Conservation (phyloP, 345 rosid genomes). For the Citrus inodora region DNA sequence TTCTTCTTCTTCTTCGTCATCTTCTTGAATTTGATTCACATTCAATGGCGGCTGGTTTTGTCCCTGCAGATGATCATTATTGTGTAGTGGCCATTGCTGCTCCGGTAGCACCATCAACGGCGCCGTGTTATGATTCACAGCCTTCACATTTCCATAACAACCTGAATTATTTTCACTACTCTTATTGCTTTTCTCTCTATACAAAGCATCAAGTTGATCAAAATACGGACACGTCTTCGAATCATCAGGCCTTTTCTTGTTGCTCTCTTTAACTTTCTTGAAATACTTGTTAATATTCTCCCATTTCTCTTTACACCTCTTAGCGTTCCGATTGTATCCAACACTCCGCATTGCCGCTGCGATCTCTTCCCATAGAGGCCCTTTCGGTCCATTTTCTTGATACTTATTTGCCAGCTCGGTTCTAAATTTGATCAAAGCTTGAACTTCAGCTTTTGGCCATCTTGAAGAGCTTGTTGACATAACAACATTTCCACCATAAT, state of each 20-base stretch:
- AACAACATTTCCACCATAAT: neutral
- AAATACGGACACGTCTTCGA: constrained; percentile 62
- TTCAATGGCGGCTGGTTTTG: constrained; percentile 7
- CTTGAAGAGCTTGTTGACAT: constrained; percentile 30
- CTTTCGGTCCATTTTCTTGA: constrained; percentile 51
- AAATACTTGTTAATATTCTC: constrained; percentile 67
- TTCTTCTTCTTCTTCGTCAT: constrained; percentile 15
- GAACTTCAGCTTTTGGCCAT: constrained; percentile 58
- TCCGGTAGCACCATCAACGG: constrained; percentile 49
- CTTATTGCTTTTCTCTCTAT: constrained; percentile 35
- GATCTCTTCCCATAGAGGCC: constrained; percentile 62
- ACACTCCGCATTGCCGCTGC: constrained; percentile 41
- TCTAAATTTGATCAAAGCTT: constrained; percentile 43
- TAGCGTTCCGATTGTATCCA: constrained; percentile 45
- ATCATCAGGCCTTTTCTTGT: constrained; percentile 47
- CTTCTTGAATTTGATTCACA: constrained; percentile 11
- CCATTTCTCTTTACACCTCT: constrained; percentile 70
- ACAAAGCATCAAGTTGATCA: constrained; percentile 45
- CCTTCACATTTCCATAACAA: constrained; percentile 17
- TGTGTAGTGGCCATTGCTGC: constrained; percentile 44
- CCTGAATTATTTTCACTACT: neutral
- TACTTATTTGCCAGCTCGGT: constrained; percentile 38
- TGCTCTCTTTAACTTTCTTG: constrained; percentile 59
- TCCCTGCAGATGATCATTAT: neutral
- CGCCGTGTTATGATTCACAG: constrained; percentile 8